Evolutionary conservation across 768 basidiomycete species (phyloP).

Genomic region (Tulasnella sp.): DNA sequence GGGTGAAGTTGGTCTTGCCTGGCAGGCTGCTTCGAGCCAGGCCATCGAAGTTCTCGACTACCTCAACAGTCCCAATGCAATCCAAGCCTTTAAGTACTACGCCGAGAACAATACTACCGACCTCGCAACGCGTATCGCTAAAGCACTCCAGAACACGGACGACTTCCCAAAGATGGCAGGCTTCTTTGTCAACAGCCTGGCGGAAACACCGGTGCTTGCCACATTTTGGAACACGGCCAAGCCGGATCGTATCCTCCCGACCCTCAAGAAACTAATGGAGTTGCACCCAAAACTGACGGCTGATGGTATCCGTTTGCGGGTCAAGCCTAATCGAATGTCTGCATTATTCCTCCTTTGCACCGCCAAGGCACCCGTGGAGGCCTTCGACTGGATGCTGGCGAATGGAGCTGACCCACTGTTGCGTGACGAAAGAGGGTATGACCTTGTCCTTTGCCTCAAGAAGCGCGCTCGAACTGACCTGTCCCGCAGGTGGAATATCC

Average conservation of each 20-base stretch:
- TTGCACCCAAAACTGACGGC: constrained; percentile 44
- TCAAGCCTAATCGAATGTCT: constrained; percentile 36
- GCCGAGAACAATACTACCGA: constrained; percentile 43
- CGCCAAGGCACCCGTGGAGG: background rate
- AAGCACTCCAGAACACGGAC: constrained; percentile 39
- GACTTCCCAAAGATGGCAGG: constrained; percentile 50
- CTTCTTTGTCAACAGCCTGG: constrained; percentile 45
- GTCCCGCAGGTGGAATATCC: background rate
- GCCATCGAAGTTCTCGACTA: constrained; percentile 42
- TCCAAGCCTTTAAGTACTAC: constrained; percentile 52
- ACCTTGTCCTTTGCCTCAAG: background rate
- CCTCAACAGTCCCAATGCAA: constrained; percentile 45
- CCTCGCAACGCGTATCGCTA: constrained; percentile 42
- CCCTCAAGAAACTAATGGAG: constrained; percentile 46
- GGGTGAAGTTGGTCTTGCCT: too few species aligned
- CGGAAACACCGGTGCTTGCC: constrained; percentile 52
- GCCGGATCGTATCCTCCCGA: background rate
- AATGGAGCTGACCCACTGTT: constrained; percentile 46
- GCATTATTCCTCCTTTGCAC: constrained; percentile 33
- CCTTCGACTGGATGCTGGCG: constrained; percentile 49
- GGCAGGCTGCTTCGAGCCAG: constrained; percentile 41
- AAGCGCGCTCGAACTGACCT: background rate
- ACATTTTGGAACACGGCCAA: constrained; percentile 33
- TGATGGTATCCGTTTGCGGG: constrained; percentile 44
- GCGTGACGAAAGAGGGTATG: constrained; percentile 47